Percentiles rank a stretch among this genome's conserved stretches.
Conservation (phyloP, 306 rosid genomes). For the Vicia villosa region DNA sequence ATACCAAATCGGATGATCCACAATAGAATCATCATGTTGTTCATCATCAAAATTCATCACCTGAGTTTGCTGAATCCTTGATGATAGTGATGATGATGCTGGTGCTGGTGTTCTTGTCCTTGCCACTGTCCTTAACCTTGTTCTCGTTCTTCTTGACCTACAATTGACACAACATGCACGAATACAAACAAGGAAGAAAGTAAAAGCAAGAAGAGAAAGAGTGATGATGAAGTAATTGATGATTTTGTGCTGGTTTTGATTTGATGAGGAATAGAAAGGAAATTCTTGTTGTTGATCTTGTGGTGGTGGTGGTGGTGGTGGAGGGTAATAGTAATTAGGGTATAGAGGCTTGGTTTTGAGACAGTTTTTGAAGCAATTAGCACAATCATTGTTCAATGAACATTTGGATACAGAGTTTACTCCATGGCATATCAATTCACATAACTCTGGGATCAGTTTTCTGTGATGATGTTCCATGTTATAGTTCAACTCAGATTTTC, state of each 20-base stretch:
- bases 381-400: constrained; percentile 9
- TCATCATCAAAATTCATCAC: constrained; percentile 52
- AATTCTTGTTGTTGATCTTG: neutral
- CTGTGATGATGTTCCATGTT: constrained; percentile 47
- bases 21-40: constrained; percentile 47
- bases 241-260: neutral
- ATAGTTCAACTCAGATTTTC: neutral
- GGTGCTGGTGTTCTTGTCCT: neutral
- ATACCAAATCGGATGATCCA: constrained; percentile 86
- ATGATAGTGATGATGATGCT: neutral
- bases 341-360: neutral
- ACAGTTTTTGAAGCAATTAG: neutral
- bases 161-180: constrained; percentile 42
- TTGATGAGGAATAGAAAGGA: neutral
- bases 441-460: constrained; percentile 22
- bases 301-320: constrained; percentile 29
- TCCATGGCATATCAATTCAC: neutral
- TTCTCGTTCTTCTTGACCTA: constrained; percentile 26
- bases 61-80: constrained; percentile 9
- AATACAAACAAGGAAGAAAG: constrained; percentile 45
- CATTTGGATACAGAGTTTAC: neutral
- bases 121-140: neutral
- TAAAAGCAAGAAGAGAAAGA: constrained; percentile 33
- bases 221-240: constrained; percentile 23
- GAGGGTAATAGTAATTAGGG: neutral